phyloP scores from a whole-genome alignment of 2,329 filamentous ascomycete genomes.

The Aspergillus amoenus region DNA sequence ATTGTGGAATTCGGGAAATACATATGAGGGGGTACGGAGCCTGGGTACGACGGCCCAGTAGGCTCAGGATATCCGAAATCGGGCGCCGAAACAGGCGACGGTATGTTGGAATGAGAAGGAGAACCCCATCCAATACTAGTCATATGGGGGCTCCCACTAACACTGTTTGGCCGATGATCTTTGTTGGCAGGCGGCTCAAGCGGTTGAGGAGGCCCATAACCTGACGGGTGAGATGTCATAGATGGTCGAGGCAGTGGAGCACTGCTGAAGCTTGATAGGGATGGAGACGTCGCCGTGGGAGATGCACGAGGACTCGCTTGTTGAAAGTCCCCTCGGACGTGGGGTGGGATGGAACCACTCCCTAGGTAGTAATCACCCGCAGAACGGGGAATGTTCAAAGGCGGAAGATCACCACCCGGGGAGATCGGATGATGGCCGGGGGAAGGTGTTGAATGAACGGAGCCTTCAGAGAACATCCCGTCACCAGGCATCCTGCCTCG shows the following conservation, averaged over 20 bases:
- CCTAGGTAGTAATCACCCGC: conserved; percentile 74
- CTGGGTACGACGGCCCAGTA: conserved; percentile 51
- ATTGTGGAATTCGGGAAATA: conserved; percentile 71
- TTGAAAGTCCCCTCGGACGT: conserved; percentile 74
- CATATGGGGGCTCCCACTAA: conserved; percentile 85
- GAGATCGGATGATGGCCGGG: conserved; percentile 80
- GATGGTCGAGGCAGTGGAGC: conserved; percentile 52
- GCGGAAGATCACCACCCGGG: conserved; percentile 71
- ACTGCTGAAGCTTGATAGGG: conserved; percentile 59
- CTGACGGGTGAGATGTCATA: conserved; percentile 80
- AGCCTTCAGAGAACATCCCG: conserved; percentile 45
- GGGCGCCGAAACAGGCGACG: conserved; percentile 67
- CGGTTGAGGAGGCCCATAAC: conserved; percentile 79
- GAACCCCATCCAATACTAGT: conserved; percentile 80
- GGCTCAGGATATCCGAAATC: conserved; percentile 83
- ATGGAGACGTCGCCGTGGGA: conserved; percentile 64
- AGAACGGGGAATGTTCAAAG: conserved; percentile 67
- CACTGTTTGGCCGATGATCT: conserved; percentile 72
- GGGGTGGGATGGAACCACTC: conserved; percentile 75
- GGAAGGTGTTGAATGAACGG: conserved; percentile 67
- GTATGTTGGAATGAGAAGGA: conserved; percentile 70
- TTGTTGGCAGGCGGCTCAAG: conserved; percentile 78
- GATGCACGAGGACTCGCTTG: conserved; percentile 67
- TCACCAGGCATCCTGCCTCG: conserved; percentile 37
- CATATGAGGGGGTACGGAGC: conserved; percentile 57